Percentiles rank a stretch among this genome's conserved stretches.
phyloP scores from a whole-genome alignment of 345 rosid genomes.

The Erucastrum elatum region DNA sequence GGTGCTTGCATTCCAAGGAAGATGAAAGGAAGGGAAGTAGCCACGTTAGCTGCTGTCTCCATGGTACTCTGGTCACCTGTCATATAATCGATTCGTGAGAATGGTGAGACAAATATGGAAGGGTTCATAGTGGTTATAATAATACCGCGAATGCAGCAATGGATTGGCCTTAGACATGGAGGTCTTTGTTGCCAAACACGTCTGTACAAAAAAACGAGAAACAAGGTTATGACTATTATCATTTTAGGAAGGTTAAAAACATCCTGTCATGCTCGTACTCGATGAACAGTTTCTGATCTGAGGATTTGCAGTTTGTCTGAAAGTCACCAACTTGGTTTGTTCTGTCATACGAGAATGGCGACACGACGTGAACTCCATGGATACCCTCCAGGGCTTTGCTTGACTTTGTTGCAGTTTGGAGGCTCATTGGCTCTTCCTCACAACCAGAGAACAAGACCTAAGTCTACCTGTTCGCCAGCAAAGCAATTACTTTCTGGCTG shows the following conservation, averaged over 20 bases:
- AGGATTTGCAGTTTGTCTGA: slow-evolving; percentile 41
- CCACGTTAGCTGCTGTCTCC: slow-evolving; percentile 76
- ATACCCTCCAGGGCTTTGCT: slow-evolving; percentile 71
- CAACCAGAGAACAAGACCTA: slow-evolving; percentile 8
- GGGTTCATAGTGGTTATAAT: background rate
- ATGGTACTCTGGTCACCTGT: slow-evolving; percentile 68
- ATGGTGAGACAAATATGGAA: background rate
- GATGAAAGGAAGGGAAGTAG: slow-evolving; percentile 92
- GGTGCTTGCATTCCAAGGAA: slow-evolving; percentile 86
- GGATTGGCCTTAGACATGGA: slow-evolving; percentile 78
- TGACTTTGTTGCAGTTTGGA: slow-evolving; percentile 39
- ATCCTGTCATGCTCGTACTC: slow-evolving; percentile 47
- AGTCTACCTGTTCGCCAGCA: slow-evolving; percentile 48
- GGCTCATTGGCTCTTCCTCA: slow-evolving; percentile 50
- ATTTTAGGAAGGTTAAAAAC: background rate
- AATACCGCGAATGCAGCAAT: slow-evolving; percentile 52
- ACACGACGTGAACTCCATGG: slow-evolving; percentile 70
- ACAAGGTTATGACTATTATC: background rate
- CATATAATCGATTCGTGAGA: background rate
- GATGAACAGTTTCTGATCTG: slow-evolving; percentile 54
- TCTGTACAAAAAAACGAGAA: slow-evolving; percentile 41
- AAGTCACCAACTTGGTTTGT: slow-evolving; percentile 51
- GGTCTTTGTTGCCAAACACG: slow-evolving; percentile 95
- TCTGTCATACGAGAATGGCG: slow-evolving; percentile 59
- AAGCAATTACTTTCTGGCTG: slow-evolving; percentile 35